Base-by-base conservation (phyloP, 352 stramenopile species). In the Phytopythium delawarense region DNA sequence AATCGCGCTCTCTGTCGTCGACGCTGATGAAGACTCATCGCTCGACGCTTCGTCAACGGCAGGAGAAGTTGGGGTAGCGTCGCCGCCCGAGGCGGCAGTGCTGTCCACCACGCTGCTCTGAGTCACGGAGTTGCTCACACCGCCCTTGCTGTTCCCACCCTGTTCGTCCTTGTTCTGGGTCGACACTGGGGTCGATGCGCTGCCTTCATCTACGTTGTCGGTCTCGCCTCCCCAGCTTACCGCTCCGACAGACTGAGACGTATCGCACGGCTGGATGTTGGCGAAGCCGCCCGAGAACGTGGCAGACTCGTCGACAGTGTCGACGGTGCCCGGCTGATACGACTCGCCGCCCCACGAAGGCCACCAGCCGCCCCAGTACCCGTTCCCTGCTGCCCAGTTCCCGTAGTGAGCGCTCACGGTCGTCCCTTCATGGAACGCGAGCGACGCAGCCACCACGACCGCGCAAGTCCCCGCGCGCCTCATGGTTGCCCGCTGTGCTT, bases 321-420 rank as follows among this genome's bases (percentile, higher is more conserved):
- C 52, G 13, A 59, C 53, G 8, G 53, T 59, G 32, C 53, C 53
- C 4, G 53, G 53, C n/a, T 59, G 18, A 21, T 59, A 59, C 9
- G 5, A 15, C 13, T 37, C 3, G 25, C n/a, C 12, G 7, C 53
- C 53, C 53, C 53, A 59, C 21, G 25, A 49, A 9, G 34, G 28
- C 53, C 34, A 30, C 53, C 53, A 59, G 7, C 30, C n/a, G 53
- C 25, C 13, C n/a, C 35, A 12, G 9, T 25, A 12, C 52, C 52
- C 32, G 32, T 30, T n/a, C 11, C 52, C 52, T 32, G 4, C 20
- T 35, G 34, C 20, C 34, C 34, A 58, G 34, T 28, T 11, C 5
- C 23, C 49, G 15, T 39, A 46, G 40, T 23, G 40, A n/a, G 45
- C 45, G 45, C 7, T 23, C 8, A 51, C 45, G 11, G 9, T 30